phyloP scores from a whole-genome alignment of 805 yeast genomes.

The Naumovozyma castellii region DNA sequence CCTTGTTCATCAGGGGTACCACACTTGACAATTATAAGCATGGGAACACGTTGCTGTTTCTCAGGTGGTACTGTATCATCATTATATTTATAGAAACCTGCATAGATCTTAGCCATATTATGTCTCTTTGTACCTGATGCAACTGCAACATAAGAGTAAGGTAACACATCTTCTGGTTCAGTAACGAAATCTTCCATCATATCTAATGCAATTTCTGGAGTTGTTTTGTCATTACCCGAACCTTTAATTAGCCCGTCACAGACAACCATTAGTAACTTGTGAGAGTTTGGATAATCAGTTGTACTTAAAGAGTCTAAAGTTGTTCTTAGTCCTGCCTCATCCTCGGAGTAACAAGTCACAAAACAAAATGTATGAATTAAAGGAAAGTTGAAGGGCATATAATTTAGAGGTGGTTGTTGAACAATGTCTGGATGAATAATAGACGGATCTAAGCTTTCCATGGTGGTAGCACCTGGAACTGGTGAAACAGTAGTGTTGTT shows the following conservation, averaged over 20 bases:
- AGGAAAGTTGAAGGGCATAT: conserved; percentile 80
- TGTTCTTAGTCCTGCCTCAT: conserved; percentile 72
- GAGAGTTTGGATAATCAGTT: conserved; percentile 91
- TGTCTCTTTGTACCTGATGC: conserved; percentile 92
- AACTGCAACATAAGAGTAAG: conserved; percentile 89
- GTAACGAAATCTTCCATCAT: conserved; percentile 77
- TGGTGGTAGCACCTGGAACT: conserved; percentile 7
- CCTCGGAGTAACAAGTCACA: conserved; percentile 94
- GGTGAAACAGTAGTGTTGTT: conserved; percentile 7
- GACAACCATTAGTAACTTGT: conserved; percentile 71
- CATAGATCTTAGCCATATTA: conserved; percentile 93
- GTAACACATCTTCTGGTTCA: conserved; percentile 64
- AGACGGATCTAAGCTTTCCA: conserved; percentile 46
- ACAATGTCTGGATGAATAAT: conserved; percentile 68
- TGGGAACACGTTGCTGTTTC: conserved; percentile 79
- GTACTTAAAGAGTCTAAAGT: conserved; percentile 91
- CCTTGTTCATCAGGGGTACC: conserved; percentile 76
- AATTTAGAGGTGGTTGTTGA: conserved; percentile 84
- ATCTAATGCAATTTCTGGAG: conserved; percentile 81
- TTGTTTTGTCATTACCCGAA: conserved; percentile 75
- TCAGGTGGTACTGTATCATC: conserved; percentile 64
- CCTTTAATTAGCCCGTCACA: conserved; percentile 96
- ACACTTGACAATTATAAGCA: conserved; percentile 71
- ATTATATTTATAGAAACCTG: conserved; percentile 87
- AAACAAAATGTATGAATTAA: conserved; percentile 62